Percentiles rank a stretch among this genome's conserved stretches.
Conservation (phyloP, 1,284 basidiomycete genomes). For the Cutaneotrichosporon mucoides region DNA sequence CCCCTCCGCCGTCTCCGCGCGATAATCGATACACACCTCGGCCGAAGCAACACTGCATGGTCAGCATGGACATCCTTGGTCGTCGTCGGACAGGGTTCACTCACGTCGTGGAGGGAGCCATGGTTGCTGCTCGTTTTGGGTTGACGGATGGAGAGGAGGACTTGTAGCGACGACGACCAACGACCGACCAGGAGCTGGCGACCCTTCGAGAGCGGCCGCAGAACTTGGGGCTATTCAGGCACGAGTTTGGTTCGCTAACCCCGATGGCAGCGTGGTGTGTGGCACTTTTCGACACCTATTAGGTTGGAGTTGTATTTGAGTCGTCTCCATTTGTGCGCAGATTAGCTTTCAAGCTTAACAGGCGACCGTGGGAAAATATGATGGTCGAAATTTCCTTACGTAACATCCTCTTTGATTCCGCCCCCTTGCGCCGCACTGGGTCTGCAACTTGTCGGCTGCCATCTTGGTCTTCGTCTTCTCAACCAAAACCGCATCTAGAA, state of each 20-base stretch:
- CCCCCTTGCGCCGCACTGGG: no score
- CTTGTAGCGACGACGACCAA: background rate
- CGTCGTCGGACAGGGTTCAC: background rate
- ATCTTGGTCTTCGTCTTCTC: background rate
- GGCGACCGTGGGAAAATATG: no score
- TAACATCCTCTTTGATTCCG: background rate
- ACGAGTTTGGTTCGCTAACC: no score
- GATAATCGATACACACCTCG: constrained; percentile 11
- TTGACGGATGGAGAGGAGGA: constrained; percentile 9
- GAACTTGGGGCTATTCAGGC: no score
- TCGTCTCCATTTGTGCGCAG: no score
- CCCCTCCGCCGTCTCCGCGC: background rate
- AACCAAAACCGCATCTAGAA: constrained; percentile 1
- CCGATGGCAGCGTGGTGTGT: no score
- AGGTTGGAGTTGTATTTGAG: no score
- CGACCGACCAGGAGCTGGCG: no score
- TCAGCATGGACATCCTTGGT: constrained; percentile 3
- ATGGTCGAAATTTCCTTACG: background rate
- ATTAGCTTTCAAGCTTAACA: no score
- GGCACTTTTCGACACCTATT: no score
- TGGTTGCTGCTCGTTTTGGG: constrained; percentile 2
- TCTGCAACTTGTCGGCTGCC: background rate
- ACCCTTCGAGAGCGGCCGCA: no score
- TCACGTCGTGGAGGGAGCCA: constrained; percentile 8
- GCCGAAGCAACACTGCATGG: constrained; percentile 10